Evolutionary conservation across 169 alveolate species (phyloP), one percentile per base, ranked within the genome.

Genomic region (Theileria annulata): DNA sequence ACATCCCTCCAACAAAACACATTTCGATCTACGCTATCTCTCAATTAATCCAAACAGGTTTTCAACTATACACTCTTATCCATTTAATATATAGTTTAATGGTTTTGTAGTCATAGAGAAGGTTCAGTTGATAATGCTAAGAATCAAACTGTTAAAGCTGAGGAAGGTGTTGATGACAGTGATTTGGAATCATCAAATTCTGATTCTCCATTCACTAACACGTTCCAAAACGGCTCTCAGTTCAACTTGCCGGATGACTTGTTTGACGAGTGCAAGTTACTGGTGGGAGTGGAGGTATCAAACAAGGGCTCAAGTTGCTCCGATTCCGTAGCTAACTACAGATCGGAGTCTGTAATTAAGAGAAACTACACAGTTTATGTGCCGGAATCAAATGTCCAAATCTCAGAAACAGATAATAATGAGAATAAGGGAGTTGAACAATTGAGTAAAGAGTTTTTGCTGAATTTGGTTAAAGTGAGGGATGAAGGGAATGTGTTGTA

Each of bases 1-100:
- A 49, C 85, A 71, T 66, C 62, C 42, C 64, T n/a, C 75, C 25
- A 81, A 58, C 21, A 77, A 81, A 17, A 15, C 72, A 33, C 72
- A 28, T 21, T 69, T 81, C 48, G 85, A 81, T 37, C 42, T 47
- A 77, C 47, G 85, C 6, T 77, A 54, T 31, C 47, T 30, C 49
- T 74, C 88, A 6, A 12, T 66, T 21, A 47, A 23, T 51, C 30
- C 33, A 37, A 15, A 27, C 17, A 56, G 56, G 64, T 33, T 10
- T 28, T 42, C 3, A n/a, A 6, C 0, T 1, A 9, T 28, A 4
- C 67, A 71, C 25, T 13, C 0, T 13, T 3, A 66, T 3, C 3
- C n/a, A n/a, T n/a, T n/a, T n/a, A n/a, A n/a, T n/a, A 67, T 4
- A 67, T 2, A 25, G 13, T 25, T 15, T 25, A 25, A 19, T 56